A percentile compares a stretch with the other conserved stretches of the same genome.
Evolutionary conservation across 75 land plant species (phyloP).

Genomic region (Pinus tabuliformis): DNA sequence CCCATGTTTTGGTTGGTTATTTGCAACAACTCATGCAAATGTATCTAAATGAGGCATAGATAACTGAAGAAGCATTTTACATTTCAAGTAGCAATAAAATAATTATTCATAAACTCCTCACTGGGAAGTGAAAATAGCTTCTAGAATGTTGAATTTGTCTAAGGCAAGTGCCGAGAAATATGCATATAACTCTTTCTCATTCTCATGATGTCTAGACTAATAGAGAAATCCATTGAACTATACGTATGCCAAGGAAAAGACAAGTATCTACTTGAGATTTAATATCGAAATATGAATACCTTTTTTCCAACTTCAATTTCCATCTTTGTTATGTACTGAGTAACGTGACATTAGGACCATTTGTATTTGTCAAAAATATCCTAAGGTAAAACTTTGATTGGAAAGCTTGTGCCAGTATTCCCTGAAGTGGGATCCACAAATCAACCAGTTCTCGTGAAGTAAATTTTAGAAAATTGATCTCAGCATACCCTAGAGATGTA

Average conservation of each 20-base stretch:
- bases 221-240: no score
- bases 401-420: conserved; percentile 65
- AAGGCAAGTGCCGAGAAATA: conserved; percentile 69
- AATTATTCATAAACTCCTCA: conserved; percentile 93
- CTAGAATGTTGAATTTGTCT: conserved; percentile 79
- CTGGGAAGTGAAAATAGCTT: conserved; percentile 82
- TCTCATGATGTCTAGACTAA: background rate
- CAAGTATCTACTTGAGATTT: background rate
- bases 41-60: no score
- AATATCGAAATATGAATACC: conserved; percentile 30
- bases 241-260: no score
- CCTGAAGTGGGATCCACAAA: conserved; percentile 30
- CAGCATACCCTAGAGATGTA: no score
- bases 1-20: background rate
- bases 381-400: conserved; percentile 72
- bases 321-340: conserved; percentile 62
- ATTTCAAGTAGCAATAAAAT: conserved; percentile 84
- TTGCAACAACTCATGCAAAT: background rate
- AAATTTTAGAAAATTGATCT: no score
- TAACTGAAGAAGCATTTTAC: conserved; percentile 76
- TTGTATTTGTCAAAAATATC: conserved; percentile 9
- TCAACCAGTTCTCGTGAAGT: no score
- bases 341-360: conserved; percentile 33
- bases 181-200: conserved; percentile 8
- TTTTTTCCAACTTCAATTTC: conserved; percentile 90